Base-by-base conservation (phyloP, 139 green algal species). In the Ulvella scutata region DNA sequence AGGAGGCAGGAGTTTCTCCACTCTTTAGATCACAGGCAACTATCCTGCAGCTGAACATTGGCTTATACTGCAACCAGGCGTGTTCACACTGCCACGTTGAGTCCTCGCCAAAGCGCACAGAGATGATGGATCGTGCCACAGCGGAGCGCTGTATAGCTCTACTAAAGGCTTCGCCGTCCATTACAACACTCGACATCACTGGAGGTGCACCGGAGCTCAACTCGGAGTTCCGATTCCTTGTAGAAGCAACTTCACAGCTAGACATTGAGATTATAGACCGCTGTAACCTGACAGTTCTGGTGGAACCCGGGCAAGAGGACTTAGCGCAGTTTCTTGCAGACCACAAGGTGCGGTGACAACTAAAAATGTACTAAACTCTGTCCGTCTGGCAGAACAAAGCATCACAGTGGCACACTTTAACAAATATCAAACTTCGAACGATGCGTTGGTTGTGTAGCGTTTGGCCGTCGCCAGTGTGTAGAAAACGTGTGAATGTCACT, bases 81-180 rank as follows among this genome's bases (percentile, higher is more conserved):
- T 98, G 94, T 86, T 84, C 75, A 28, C 94, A 98, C 81, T 98
- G 94, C 86, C 94, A 98, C 78, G 94, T 98, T 73, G 94, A 97
- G 78, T 92, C 83, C 38, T 97, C 90, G 0, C 94, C 94, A 4
- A 81, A 84, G 74, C 83, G 92, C 4, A 91, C 76, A 0, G 91
- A 96, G 80, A 83, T 89, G 78, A 94, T 96, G 89, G 82, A 84
- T 61, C 33, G 73, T 2, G 61, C 77, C 17, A 89, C 85, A 9
- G 92, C 89, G 6, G 79, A 91, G 33, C 82, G 80, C 0, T 93
- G 89, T 77, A 43, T 98, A 23, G 61, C 79, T 33, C 82, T 98
- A 39, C 74, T 96, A 75, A 39, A 79, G 3, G 61, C 40, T 4
- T 78, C 67, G 35, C 43, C 76, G 28, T 74, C 35, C 20, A 43